Conservation (phyloP, 305 asterid species). For the Withania somnifera region DNA sequence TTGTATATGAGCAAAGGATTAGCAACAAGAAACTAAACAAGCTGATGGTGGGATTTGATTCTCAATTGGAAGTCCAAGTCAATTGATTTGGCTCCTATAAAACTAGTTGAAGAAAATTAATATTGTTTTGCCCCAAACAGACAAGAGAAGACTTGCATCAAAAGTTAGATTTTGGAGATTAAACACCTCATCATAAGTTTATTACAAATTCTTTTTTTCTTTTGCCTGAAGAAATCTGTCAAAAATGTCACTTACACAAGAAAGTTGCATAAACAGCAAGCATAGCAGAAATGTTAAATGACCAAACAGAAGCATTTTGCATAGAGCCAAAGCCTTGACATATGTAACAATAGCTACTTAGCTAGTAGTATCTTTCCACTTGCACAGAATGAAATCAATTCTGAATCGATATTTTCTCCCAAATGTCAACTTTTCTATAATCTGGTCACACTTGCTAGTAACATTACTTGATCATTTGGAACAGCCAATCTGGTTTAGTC, state of each 20-base stretch:
- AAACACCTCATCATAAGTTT: background rate
- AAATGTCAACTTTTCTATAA: background rate
- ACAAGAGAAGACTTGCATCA: background rate
- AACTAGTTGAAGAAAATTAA: background rate
- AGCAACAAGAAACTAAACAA: slow-evolving; percentile 68
- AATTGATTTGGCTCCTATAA: background rate
- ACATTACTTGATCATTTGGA: no score
- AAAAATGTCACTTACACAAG: background rate
- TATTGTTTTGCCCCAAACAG: background rate
- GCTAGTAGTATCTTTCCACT: background rate
- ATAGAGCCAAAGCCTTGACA: background rate
- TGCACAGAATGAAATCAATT: background rate
- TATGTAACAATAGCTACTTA: background rate
- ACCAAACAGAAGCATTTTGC: background rate
- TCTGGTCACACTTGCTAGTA: background rate
- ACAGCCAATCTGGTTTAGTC: no score
- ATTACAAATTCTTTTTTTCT: background rate
- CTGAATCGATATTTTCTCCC: background rate
- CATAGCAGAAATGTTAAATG: background rate
- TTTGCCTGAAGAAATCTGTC: background rate
- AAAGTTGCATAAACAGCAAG: background rate
- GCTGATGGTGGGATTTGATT: slow-evolving; percentile 63
- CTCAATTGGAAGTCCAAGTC: slow-evolving; percentile 1
- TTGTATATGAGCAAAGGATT: slow-evolving; percentile 50
- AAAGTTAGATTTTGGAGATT: background rate